Conservation (phyloP, 768 basidiomycete species). For the Holtermannia corniformis region DNA sequence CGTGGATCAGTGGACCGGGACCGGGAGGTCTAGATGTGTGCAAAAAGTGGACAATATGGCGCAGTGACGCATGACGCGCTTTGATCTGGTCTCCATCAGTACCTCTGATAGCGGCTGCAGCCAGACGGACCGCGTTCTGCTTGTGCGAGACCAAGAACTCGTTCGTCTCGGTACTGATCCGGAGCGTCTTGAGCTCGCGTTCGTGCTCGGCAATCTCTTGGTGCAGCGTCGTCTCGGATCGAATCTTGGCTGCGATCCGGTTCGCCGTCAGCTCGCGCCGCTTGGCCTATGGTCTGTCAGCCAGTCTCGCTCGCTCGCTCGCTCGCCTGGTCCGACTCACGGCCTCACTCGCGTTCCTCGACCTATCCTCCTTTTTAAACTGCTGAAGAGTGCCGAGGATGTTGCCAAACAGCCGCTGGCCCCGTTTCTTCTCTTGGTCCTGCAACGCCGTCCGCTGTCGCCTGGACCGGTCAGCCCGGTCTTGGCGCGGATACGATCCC, state of each 20-base stretch:
- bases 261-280: constrained; percentile 31
- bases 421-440: constrained; percentile 34
- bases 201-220: constrained; percentile 35
- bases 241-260: constrained; percentile 31
- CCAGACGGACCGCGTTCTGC: constrained; percentile 29
- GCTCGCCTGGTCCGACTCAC: constrained; percentile 13
- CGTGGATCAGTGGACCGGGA: constrained; percentile 15
- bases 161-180: constrained; percentile 28
- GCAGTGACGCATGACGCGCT: constrained; percentile 29
- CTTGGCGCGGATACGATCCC: no score
- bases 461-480: no score
- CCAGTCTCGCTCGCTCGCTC: neutral
- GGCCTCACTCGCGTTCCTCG: constrained; percentile 24
- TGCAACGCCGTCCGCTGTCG: constrained; percentile 25
- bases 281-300: constrained; percentile 38
- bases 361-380: constrained; percentile 40
- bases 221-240: constrained; percentile 29
- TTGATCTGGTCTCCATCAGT: constrained; percentile 10
- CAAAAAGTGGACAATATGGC: constrained; percentile 29
- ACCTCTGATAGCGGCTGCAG: neutral
- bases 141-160: constrained; percentile 30
- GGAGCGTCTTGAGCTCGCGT: constrained; percentile 30
- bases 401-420: constrained; percentile 38
- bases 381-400: constrained; percentile 37
- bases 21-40: constrained; percentile 25